Base-by-base conservation (phyloP, 1,139 yeast species). In the Ogataea hybrid region DNA sequence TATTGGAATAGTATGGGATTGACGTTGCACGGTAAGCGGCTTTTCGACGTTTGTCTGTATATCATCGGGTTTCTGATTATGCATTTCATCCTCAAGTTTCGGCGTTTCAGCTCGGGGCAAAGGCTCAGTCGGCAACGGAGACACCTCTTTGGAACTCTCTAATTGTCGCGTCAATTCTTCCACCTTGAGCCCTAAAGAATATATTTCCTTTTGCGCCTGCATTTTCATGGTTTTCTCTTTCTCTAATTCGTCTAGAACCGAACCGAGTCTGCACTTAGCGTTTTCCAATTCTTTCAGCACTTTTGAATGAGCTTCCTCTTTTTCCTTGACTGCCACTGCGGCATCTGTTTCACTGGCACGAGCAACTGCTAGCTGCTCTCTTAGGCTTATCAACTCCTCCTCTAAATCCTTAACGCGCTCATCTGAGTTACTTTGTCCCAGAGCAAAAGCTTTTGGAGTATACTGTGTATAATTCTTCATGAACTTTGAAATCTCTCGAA, bases 401-500 rank as follows among this genome's bases (percentile, higher is more conserved):
- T 50, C 52, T 14, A 52, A 28, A 6, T 38, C 37, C 27, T 50
- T 46, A 10, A 52, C 48, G 34, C 63, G 62, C 7, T 50, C 54
- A 7, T 37, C 41, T 4, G 27, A 20, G 14, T 28, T 37, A 5
- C 25, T 21, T 11, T 37, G 31, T 2, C 15, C 20, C 14, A 25
- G 25, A 14, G 17, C 27, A 14, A 18, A 22, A 5, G 34, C 18
- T 8, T 15, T 8, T 6, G 37, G 42, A 51, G 23, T 53, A 15
- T 28, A 43, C 11, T 43, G 53, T n/a, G 64, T 64, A 42, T 66
- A 71, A 40, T 62, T 52, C 29, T 51, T 50, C 32, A 62, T 41
- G 38, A 60, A 62, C 28, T 40, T 49, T 3, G 53, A 49, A 17
- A 62, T 48, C 39, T 57, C 59, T 23, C 47, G 50, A 25, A 63